These are phyloP conservation scores for Neonectria neomacrospora DNA, from an alignment of 2,329 filamentous ascomycete genomes.

Conservation along the genomic window DNA sequence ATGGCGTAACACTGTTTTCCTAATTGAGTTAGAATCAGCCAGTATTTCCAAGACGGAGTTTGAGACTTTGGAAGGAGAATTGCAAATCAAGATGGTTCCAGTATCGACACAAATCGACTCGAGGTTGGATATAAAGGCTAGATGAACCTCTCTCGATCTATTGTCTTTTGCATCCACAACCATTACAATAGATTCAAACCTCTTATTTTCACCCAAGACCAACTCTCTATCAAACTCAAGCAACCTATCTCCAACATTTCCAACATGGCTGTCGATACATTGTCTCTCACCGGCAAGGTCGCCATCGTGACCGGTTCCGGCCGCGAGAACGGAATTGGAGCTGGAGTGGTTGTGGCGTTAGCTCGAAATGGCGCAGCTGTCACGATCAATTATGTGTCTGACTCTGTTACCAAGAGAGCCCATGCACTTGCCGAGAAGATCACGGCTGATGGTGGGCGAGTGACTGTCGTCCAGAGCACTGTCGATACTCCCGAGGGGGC, in stretches of 20 bases:
- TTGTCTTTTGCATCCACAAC: background rate
- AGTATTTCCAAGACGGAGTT: background rate
- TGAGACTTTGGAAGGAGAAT: background rate
- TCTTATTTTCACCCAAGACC: background rate
- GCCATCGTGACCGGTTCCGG: slow-evolving; percentile 60
- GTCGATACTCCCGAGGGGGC: slow-evolving; percentile 49
- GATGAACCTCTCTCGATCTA: background rate
- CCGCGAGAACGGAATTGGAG: slow-evolving; percentile 57
- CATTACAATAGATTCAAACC: background rate
- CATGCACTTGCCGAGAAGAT: slow-evolving; percentile 44
- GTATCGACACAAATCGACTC: background rate
- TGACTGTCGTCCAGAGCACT: slow-evolving; percentile 48
- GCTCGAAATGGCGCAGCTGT: slow-evolving; percentile 56
- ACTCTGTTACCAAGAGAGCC: slow-evolving; percentile 46
- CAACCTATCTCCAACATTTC: background rate
- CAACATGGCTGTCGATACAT: slow-evolving; percentile 48
- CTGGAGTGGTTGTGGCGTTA: slow-evolving; percentile 53
- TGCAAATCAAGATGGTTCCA: background rate
- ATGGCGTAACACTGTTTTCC: slow-evolving; percentile 21
- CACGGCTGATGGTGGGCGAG: slow-evolving; percentile 44
- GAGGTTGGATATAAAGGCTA: background rate
- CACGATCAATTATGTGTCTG: slow-evolving; percentile 54
- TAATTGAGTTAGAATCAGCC: slow-evolving; percentile 16
- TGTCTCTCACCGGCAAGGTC: slow-evolving; percentile 54
- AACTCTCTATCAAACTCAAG: background rate